Base-by-base conservation (phyloP, 495 filamentous ascomycete species). In the Penicillium robsamsonii region DNA sequence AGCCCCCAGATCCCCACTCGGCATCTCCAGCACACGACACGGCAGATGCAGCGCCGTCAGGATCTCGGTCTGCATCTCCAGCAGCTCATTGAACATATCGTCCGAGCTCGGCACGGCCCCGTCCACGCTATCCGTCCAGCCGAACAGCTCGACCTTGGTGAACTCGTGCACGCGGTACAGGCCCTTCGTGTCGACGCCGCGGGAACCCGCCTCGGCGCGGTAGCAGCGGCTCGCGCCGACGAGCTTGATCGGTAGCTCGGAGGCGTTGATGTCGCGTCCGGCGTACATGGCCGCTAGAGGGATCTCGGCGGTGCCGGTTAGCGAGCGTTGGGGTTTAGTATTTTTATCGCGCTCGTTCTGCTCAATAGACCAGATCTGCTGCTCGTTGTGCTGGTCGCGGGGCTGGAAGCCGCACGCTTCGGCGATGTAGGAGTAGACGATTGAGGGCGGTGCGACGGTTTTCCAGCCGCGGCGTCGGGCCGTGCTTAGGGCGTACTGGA, bases 81-180 rank as follows among this genome's bases (percentile, higher is more conserved):
- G 69, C 75, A 98, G 89, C 64, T 96, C 91, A 55, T 86, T 69
- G 69, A 97, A 96, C 27, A 91, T 66, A 1, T 80, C 78, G 13
- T 80, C 70, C 0, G 82, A 73, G 1, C 70, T 64, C 29, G 52
- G 52, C 22, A 25, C 25, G 25, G 38, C 22, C 27, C 65, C 65
- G 0, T 86, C 84, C 20, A 63, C 10, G 37, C 68, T 72, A 60
- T 79, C 74, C 10, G 74, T 59, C 93, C 93, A 98, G 0, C 85
- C 90, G 68, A 98, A 98, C 76, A 98, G 84, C 69, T 98, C 94
- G 1, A 97, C 93, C 66, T 98, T 98, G 38, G 91, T 96, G 74
- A 98, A 98, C 69, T 98, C 94, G 75, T 97, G 94, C n/a, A 98
- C 94, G 12, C 94, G 87, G 74, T 97, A 98, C 7, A 98, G 79